Evolutionary conservation across 495 filamentous ascomycete genomes (phyloP), one percentile per base, ranked within the genome.

Genomic region (Margaritispora aquatica): DNA sequence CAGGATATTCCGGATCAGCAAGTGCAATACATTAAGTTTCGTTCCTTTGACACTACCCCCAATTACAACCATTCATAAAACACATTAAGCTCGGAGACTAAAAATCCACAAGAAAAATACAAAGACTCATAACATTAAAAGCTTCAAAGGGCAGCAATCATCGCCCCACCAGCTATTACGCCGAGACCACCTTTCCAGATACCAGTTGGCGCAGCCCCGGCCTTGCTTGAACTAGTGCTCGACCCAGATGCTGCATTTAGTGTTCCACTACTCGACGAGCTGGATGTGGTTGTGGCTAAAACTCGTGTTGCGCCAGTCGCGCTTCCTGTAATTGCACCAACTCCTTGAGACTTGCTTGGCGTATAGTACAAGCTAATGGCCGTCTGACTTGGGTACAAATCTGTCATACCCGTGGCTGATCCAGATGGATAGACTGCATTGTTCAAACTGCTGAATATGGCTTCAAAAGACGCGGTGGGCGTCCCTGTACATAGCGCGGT

Each of bases 331-430:
- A 75, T 73, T 9, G 49, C 24, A 3, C 74, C 72, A 0, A 70
- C 70, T 0, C 71, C 73, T 55, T 70, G 71, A 17, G 54, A 44
- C 0, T 60, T 61, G 11, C 48, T 71, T 0, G 68, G 57, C 3
- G 73, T 75, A 57, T 67, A 73, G 50, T 77, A 74, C 23, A 73
- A 54, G 55, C 68, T 70, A 13, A 73, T 66, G 20, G 65, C 69
- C 21, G 71, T 70, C 60, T 71, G 55, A 19, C 71, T 59, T 9
- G 63, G 59, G n/a, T 58, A 68, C 15, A 49, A 48, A 63, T 75
- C 74, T 21, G 46, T 64, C 26, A 51, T 57, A 46, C 54, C 59
- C 8, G 60, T 62, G 10, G 68, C 65, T 5, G 36, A 59, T n/a
- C 71, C 68, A 13, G 57, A 58, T 13, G 63, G 70, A 11, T 65